phyloP scores from a whole-genome alignment of 139 green algal genomes.

The Ostreobium quekettii region DNA sequence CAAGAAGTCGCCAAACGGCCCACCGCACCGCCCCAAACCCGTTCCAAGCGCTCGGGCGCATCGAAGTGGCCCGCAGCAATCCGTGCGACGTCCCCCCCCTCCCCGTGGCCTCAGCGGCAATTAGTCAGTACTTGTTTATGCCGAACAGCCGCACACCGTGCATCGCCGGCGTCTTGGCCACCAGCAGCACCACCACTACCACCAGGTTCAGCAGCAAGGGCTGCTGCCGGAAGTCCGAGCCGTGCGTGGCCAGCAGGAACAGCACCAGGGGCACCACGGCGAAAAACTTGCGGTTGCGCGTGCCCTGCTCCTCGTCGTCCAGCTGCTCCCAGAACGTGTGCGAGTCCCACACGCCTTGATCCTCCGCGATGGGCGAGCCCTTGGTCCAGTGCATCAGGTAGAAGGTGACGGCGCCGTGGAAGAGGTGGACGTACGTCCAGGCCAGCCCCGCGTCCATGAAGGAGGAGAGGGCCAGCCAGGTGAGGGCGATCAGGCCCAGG shows the following conservation, averaged over 20 bases:
- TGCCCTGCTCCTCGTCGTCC: slow-evolving; percentile 54
- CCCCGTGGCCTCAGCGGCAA: too few relatives aligned
- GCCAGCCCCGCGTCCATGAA: slow-evolving; percentile 68
- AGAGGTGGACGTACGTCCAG: slow-evolving; percentile 81
- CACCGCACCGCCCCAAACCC: too few relatives aligned
- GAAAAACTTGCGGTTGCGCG: slow-evolving; percentile 81
- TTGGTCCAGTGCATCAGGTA: slow-evolving; percentile 86
- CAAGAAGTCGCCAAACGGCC: too few relatives aligned
- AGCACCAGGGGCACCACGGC: slow-evolving; percentile 66
- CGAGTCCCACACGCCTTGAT: slow-evolving; percentile 75
- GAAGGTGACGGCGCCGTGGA: slow-evolving; percentile 70
- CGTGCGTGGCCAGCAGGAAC: slow-evolving; percentile 77
- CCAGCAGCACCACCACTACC: slow-evolving; percentile 64
- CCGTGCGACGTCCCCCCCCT: too few relatives aligned
- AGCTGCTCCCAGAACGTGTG: slow-evolving; percentile 89
- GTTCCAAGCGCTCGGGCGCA: too few relatives aligned
- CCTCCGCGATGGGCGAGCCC: slow-evolving; percentile 49
- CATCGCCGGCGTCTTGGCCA: slow-evolving; percentile 78
- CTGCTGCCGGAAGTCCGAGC: slow-evolving; percentile 74
- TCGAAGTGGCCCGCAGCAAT: too few relatives aligned
- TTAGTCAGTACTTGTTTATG: slow-evolving; percentile 66
- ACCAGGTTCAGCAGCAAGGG: slow-evolving; percentile 74
- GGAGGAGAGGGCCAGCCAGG: slow-evolving; percentile 42
- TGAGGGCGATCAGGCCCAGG: slow-evolving; percentile 44
- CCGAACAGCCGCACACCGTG: slow-evolving; percentile 76